phyloP scores from a whole-genome alignment of 441 rosid genomes.

The Syzygium malaccense region DNA sequence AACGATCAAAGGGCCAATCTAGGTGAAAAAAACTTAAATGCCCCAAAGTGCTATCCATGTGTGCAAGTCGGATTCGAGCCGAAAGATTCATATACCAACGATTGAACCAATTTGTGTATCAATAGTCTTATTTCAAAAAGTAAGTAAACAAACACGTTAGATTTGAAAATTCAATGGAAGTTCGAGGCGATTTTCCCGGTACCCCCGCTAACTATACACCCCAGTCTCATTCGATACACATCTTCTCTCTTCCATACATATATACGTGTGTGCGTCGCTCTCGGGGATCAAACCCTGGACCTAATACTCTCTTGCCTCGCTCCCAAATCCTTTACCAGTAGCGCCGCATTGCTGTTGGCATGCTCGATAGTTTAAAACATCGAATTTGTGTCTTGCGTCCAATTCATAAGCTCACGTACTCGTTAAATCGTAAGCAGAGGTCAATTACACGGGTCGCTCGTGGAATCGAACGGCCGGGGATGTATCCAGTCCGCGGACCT shows the following conservation, averaged over 20 bases:
- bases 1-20: not conserved
- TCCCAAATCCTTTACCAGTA: no score
- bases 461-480: not conserved
- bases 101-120: not conserved
- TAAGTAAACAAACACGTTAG: no score
- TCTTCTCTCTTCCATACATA: no score
- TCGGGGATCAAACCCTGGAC: no score
- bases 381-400: not conserved
- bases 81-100: not conserved
- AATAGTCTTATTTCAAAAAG: not conserved
- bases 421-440: not conserved
- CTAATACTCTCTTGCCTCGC: no score
- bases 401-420: rapidly evolving
- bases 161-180: no score
- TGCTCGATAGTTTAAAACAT: no score
- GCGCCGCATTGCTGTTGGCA: no score
- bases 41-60: not conserved
- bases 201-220: no score
- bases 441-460: not conserved
- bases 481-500: not conserved
- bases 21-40: not conserved
- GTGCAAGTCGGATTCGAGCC: rapidly evolving
- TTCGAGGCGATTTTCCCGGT: no score
- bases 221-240: no score
- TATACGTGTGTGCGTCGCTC: no score